Base-by-base conservation (phyloP, 352 stramenopile genomes). In the Phytophthora pini region DNA sequence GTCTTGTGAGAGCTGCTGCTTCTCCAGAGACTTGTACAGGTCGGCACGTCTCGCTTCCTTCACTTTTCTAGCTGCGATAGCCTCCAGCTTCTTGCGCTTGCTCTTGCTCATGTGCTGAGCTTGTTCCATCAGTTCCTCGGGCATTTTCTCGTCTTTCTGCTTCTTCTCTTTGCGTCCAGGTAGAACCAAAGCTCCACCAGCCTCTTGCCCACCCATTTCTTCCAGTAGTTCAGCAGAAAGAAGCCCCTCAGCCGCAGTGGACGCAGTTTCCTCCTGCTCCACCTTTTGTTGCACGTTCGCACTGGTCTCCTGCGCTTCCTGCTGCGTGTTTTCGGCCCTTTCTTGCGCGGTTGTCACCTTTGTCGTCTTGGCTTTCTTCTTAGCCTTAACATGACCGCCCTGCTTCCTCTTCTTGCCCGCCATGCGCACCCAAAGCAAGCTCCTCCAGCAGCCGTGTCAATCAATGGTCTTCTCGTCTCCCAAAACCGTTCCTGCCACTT, bases 1-100 rank as follows among this genome's bases (percentile, higher is more conserved):
- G 38, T 86, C 79, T 36, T 79, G 62, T 27, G 84, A 81, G 32
- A 94, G 69, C 24, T 82, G 76, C 54, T 83, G 71, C 32, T 70
- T 54, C 68, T 89, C 76, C 8, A 94, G 70, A 38, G 87, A 95
- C 72, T 94, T 92, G 70, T 90, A 92, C 34, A 95, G 59, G 15
- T 84, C 67, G n/a, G 87, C 82, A 5, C 86, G 80, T 41, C 80
- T 69, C 29, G 84, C 83, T 41, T 95, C 85, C 61, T 94, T 93
- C 24, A 88, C 59, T 73, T 95, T 95, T 43, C 77, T 75, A 17
- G 79, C 80, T 60, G 83, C 87, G 4, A 95, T 77, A 24, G 80
- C 75, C 41, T 92, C 84, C 10, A 95, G 60, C 54, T 94, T 94
- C 60, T 91, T 91, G 61, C 86, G 87, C 63, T 95, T 95, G 48